These are phyloP conservation scores for Globisporangium canariense DNA, from an alignment of 352 stramenopile genomes.

Conservation along the genomic window DNA sequence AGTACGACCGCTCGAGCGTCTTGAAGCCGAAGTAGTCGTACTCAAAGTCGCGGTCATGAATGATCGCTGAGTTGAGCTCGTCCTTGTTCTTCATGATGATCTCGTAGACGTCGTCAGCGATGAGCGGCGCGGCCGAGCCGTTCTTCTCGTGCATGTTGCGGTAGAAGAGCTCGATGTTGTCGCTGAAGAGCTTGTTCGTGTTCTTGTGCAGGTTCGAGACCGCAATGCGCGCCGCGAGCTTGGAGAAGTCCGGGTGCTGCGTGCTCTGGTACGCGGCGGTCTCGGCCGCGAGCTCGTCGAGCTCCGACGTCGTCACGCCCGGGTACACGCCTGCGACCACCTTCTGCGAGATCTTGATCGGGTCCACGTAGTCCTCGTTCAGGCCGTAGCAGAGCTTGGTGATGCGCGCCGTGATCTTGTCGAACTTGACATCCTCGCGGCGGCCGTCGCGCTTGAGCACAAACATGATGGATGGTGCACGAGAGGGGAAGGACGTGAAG, in stretches of 20 bases:
- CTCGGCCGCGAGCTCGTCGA: slow-evolving; percentile 98
- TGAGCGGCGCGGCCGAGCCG: slow-evolving; percentile 87
- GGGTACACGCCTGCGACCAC: slow-evolving; percentile 98
- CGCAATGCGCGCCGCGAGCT: slow-evolving; percentile 97
- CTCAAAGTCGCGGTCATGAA: slow-evolving; percentile 98
- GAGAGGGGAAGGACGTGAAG: not conserved
- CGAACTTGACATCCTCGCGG: slow-evolving; percentile 95
- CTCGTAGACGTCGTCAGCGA: slow-evolving; percentile 94
- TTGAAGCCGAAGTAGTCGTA: slow-evolving; percentile 99
- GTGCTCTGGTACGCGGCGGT: slow-evolving; percentile 96
- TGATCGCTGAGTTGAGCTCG: slow-evolving; percentile 94
- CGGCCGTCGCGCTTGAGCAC: slow-evolving; percentile 94
- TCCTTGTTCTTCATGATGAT: slow-evolving; percentile 96
- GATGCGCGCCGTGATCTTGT: slow-evolving; percentile 98
- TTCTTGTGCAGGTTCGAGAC: slow-evolving; percentile 99
- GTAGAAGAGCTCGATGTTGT: slow-evolving; percentile 93
- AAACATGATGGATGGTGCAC: slow-evolving; percentile 68
- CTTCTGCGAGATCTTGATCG: slow-evolving; percentile 98
- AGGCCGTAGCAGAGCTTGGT: slow-evolving; percentile 98
- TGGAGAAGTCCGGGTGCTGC: slow-evolving; percentile 98
- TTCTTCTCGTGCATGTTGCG: slow-evolving; percentile 97
- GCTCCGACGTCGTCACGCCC: slow-evolving; percentile 97
- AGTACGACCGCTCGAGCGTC: slow-evolving; percentile 96
- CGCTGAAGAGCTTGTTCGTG: slow-evolving; percentile 95
- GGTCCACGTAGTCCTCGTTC: slow-evolving; percentile 95